Evolutionary conservation across 1,284 basidiomycete genomes (phyloP).

Genomic region (Caloboletus firmus): DNA sequence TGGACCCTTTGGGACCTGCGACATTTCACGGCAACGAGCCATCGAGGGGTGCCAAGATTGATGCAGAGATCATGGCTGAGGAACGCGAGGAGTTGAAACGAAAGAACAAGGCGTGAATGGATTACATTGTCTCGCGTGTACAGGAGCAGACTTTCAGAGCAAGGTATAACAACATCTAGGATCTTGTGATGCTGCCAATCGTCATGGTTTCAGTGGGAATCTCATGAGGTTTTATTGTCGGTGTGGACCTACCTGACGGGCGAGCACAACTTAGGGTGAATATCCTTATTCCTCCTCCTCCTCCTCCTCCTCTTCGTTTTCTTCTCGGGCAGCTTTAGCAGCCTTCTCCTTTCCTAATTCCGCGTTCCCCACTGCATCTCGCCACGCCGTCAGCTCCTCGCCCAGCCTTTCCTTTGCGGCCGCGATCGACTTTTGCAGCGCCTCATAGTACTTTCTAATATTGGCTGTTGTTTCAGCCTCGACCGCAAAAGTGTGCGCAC

Average conservation of each 20-base stretch:
- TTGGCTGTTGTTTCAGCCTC: conserved; percentile 3
- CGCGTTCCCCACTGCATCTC: conserved; percentile 61
- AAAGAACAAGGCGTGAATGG: conserved; percentile 44
- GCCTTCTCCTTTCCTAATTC: conserved; percentile 55
- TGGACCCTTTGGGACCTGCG: conserved; percentile 47
- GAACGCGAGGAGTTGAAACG: conserved; percentile 48
- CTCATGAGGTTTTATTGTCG: not conserved
- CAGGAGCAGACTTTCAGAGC: not conserved
- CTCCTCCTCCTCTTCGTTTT: conserved; percentile 41
- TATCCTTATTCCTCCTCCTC: conserved; percentile 28
- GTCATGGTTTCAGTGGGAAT: not conserved
- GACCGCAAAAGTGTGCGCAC: conserved; percentile 35
- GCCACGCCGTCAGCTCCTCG: conserved; percentile 66
- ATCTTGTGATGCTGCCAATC: not conserved
- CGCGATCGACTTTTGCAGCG: conserved; percentile 49
- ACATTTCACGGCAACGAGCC: conserved; percentile 58
- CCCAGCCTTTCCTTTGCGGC: conserved; percentile 55
- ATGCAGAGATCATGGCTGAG: conserved; percentile 54
- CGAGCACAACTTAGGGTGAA: not conserved
- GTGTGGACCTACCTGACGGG: not conserved
- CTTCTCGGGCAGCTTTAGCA: conserved; percentile 39
- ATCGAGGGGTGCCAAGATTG: conserved; percentile 58
- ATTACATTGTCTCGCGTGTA: not conserved
- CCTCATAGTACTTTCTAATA: conserved; percentile 48
- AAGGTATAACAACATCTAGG: conserved; percentile 2